Percentiles rank a stretch among this genome's conserved stretches.
Evolutionary conservation across 345 rosid species (phyloP).

Genomic region (Salix dunnii): DNA sequence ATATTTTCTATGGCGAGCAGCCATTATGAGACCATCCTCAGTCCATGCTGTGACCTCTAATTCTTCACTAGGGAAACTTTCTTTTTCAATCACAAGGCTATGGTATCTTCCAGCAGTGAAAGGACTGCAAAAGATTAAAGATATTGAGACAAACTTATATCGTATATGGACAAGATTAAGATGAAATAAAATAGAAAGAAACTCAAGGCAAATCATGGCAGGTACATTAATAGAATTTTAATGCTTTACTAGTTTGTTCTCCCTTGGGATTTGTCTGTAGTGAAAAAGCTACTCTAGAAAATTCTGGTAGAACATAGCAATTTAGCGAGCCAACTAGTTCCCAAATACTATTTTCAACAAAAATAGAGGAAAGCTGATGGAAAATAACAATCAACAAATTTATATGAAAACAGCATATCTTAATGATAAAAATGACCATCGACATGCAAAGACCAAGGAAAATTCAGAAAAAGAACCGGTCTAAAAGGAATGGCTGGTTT

Average conservation of each 20-base stretch:
- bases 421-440: not conserved
- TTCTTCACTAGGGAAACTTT: constrained; percentile 62
- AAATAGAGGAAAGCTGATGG: not conserved
- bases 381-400: not conserved
- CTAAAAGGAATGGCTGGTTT: not conserved
- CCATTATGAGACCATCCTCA: constrained; percentile 90
- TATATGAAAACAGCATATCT: not conserved
- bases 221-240: not conserved
- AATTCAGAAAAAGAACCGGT: not conserved
- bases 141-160: not conserved
- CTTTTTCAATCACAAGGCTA: constrained; percentile 80
- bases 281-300: not conserved
- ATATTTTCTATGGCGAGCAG: constrained; percentile 79
- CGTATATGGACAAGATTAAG: not conserved
- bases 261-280: not conserved
- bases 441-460: not conserved
- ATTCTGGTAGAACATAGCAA: not conserved
- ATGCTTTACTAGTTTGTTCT: not conserved
- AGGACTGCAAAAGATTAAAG: constrained; percentile 46
- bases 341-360: not conserved
- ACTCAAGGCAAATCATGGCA: not conserved
- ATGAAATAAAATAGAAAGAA: not conserved
- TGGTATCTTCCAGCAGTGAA: constrained; percentile 90
- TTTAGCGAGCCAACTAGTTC: not conserved
- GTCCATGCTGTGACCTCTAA: constrained; percentile 95